phyloP scores from a whole-genome alignment of 1,284 basidiomycete genomes.

The Hemileia vastatrix region DNA sequence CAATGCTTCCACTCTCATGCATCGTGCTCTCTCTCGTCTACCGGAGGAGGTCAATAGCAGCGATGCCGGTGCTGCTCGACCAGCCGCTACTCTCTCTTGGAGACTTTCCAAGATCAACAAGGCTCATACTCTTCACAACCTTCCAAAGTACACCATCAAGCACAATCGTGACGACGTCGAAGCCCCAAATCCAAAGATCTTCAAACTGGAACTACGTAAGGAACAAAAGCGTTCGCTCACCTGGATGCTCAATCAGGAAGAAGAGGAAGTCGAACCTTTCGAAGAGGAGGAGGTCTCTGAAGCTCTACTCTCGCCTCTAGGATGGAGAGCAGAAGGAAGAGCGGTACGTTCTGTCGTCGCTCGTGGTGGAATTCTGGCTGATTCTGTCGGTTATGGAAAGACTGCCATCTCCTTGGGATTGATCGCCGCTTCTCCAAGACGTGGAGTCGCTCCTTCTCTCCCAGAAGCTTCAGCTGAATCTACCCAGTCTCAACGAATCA shows the following conservation, averaged over 20 bases:
- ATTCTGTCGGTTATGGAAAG: slow-evolving; percentile 93
- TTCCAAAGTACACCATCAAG: slow-evolving; percentile 59
- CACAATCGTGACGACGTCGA: slow-evolving; percentile 69
- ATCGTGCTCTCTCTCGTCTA: slow-evolving; percentile 71
- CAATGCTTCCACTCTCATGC: slow-evolving; percentile 74
- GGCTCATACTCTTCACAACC: no score
- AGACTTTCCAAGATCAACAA: slow-evolving; percentile 50
- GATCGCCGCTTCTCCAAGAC: no score
- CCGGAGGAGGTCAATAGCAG: slow-evolving; percentile 53
- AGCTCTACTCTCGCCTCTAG: slow-evolving; percentile 68
- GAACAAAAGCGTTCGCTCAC: slow-evolving; percentile 81
- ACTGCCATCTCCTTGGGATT: slow-evolving; percentile 86
- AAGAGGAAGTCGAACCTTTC: slow-evolving; percentile 56
- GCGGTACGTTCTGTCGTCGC: slow-evolving; percentile 65
- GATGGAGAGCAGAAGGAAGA: slow-evolving; percentile 84
- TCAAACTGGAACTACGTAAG: slow-evolving; percentile 59
- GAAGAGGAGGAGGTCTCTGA: slow-evolving; percentile 90
- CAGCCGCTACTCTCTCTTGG: slow-evolving; percentile 47
- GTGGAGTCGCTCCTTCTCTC: no score
- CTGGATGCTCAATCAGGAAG: slow-evolving; percentile 84
- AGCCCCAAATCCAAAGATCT: slow-evolving; percentile 61
- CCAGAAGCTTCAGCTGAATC: no score
- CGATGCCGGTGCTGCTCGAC: slow-evolving; percentile 51
- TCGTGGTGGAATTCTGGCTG: slow-evolving; percentile 82
- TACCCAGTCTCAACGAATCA: slow-evolving; percentile 50